Evolutionary conservation across 306 rosid genomes (phyloP), one percentile per base, ranked within the genome.

Genomic region (Trichosanthes cucumerina): DNA sequence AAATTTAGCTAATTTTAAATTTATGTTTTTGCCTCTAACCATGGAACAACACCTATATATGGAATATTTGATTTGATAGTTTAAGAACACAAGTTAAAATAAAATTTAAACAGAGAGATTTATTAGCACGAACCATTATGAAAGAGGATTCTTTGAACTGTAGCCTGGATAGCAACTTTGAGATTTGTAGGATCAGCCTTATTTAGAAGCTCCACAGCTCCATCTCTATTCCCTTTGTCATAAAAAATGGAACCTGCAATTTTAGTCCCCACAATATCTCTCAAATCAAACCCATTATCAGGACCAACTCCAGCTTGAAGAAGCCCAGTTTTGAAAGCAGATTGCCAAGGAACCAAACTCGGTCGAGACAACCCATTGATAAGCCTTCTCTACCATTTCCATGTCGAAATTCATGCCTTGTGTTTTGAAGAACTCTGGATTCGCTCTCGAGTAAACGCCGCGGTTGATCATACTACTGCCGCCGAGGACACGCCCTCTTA

Each of bases 131-230:
- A 33, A 64, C 46, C 71, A 33, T 81, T 28, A 28, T 28, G 50
- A 83, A 85, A 81, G 49, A 79, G 8, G 70, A 85, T 79, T 19
- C 19, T 49, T 34, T 79, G 41, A 0, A 79, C 87, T 1, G 65
- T 47, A 13, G 83, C 88, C 3, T 26, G 23, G 41, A 79, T 26
- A n/a, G 19, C 85, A 19, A 82, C 83, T 50, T 15, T 58, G 23
- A 85, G 41, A 41, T 82, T 82, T 5, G 13, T 38, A 0, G 54
- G 64, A 15, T 79, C 11, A 5, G 77, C 85, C 31, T 47, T 21
- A 0, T 82, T 82, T 0, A 85, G 78, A 15, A 85, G 75, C 44
- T 85, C 81, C 11, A 60, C 83, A 76, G 81, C 78, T 60, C 88
- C 88, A 28, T 81, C 82, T 38, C 87, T 50, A n/a, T 18, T 54